Evolutionary conservation across 2,329 filamentous ascomycete species (phyloP).

Genomic region (Curvularia lunata): DNA sequence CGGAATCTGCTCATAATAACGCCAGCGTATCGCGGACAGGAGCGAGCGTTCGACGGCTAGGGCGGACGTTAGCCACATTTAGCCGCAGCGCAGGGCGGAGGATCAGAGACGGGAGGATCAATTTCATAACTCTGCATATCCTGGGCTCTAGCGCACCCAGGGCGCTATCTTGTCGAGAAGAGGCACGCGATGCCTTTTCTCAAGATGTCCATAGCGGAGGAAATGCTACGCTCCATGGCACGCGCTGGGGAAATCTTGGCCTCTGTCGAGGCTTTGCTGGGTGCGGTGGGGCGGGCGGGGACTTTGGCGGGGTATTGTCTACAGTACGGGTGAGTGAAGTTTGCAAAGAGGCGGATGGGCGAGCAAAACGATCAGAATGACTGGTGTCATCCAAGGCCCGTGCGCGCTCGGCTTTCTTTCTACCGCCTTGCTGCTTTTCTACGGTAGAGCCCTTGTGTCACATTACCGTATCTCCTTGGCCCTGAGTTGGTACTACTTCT

Average conservation of each 20-base stretch:
- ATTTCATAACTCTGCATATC: constrained; percentile 2
- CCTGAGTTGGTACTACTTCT: background rate
- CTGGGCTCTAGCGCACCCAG: constrained; percentile 5
- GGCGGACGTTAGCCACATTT: constrained; percentile 32
- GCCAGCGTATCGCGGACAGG: constrained; percentile 6
- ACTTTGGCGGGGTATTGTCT: background rate
- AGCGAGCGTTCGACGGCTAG: constrained; percentile 7
- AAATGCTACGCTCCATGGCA: constrained; percentile 8
- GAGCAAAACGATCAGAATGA: background rate
- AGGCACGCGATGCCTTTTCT: constrained; percentile 15
- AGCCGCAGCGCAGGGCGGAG: constrained; percentile 20
- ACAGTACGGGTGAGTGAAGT: background rate
- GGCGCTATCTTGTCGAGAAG: background rate
- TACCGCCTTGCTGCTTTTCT: background rate
- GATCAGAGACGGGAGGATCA: constrained; percentile 9
- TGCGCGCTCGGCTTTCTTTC: background rate
- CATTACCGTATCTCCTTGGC: background rate
- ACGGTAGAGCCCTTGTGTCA: background rate
- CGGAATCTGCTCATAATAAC: background rate
- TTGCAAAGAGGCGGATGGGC: background rate
- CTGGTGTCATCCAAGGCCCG: background rate
- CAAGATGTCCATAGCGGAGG: constrained; percentile 4
- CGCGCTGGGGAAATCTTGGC: constrained; percentile 2
- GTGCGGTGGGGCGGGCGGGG: background rate
- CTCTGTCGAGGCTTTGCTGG: background rate